Conservation (phyloP, 805 yeast species). For the Lipomyces lipofer region DNA sequence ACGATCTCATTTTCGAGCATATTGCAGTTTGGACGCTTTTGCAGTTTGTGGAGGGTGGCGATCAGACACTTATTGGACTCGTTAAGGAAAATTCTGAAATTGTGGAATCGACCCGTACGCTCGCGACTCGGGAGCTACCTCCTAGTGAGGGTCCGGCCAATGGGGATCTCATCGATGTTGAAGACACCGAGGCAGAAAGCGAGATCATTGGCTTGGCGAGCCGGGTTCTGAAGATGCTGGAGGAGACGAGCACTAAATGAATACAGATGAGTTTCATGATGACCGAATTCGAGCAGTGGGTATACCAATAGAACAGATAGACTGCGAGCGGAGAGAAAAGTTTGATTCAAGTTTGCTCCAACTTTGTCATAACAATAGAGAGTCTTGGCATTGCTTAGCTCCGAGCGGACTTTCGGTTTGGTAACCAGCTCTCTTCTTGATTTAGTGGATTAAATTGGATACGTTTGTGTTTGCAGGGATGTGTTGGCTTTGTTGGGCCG, state of each 20-base stretch:
- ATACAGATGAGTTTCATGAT: too few species aligned
- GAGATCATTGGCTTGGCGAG: conserved; percentile 27
- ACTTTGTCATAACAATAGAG: too few species aligned
- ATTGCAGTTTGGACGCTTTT: conserved; percentile 96
- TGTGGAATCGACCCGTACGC: conserved; percentile 37
- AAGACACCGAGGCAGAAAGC: conserved; percentile 29
- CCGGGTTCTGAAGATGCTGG: conserved; percentile 22
- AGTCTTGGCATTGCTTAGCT: too few species aligned
- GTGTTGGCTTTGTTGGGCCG: too few species aligned
- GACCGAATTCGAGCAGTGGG: too few species aligned
- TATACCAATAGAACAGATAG: too few species aligned
- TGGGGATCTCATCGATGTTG: conserved; percentile 26
- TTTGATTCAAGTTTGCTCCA: too few species aligned
- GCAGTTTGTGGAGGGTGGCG: conserved; percentile 87
- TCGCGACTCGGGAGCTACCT: conserved; percentile 38
- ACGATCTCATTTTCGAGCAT: conserved; percentile 93
- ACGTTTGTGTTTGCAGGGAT: too few species aligned
- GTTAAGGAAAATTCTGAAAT: conserved; percentile 40
- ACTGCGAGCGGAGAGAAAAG: too few species aligned
- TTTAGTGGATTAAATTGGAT: too few species aligned
- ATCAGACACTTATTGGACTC: conserved; percentile 51
- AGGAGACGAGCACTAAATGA: conserved; percentile 7
- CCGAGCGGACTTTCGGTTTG: too few species aligned
- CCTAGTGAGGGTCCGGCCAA: conserved; percentile 22
- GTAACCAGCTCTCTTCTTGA: too few species aligned